Base-by-base conservation (phyloP, 1,139 yeast species). In the Candida tetrigidarum region DNA sequence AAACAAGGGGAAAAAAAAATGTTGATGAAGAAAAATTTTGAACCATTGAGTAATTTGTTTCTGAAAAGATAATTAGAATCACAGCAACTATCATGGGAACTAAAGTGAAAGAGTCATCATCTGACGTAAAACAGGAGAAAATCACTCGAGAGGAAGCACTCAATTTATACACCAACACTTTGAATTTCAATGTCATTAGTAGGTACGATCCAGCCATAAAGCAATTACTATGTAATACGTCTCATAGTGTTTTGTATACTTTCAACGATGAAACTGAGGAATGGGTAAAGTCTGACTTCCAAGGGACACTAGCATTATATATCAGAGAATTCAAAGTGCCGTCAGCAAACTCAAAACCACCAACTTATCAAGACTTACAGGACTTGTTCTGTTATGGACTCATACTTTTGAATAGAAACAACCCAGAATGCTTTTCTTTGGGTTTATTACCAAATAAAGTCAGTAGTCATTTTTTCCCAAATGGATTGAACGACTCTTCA, bases 161-260 rank as follows among this genome's bases (percentile, higher is more conserved):
- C 44, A 86, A 83, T 44, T 75, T 86, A 32, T 86, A 83, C 57
- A 74, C 84, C 42, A 83, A 80, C 52, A 84, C 91, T 0, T 71
- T 88, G 51, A 90, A 92, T 55, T 86, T 80, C 67, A 84, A 87
- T 56, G 97, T 92, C 34, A 82, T 92, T 32, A 81, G 86, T 30
- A 77, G 93, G 47, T 92, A 91, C 62, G 98, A 92, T 59, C 91
- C 96, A 0, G 74, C 78, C 48, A 79, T 89, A 40, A 85, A 87
- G 46, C 92, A 87, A 59, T 71, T 92, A 36, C 64, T 88, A 53
- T 80, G 84, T 63, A 80, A 84, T 58, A 74, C 96, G 1, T 83
- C 97, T 6, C 93, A 91, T 55, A 83, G 91, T 58, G 92, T 86
- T 42, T 75, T 87, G n/a, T 89, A 89, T 67, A 80, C 83, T 59